A percentile compares a stretch with the other conserved stretches of the same genome.
These are phyloP conservation scores for Cucurbita argyrosperma DNA, from an alignment of 306 rosid genomes.

Conservation along the genomic window DNA sequence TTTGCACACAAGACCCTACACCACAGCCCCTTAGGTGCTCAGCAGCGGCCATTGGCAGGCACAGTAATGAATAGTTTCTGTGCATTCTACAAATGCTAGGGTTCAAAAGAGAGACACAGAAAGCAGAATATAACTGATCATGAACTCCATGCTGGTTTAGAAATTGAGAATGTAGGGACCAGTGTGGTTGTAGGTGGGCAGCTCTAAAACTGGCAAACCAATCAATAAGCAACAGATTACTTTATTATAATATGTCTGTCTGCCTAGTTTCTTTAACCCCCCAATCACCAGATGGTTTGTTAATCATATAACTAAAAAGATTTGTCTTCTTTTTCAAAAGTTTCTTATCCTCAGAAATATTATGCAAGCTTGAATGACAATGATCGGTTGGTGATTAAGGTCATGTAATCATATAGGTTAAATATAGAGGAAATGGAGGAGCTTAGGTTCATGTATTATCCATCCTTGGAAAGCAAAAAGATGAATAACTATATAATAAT, in stretches of 20 bases:
- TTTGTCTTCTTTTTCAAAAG: background rate
- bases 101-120: background rate
- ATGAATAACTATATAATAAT: background rate
- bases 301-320: background rate
- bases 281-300: background rate
- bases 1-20: background rate
- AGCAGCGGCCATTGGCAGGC: background rate
- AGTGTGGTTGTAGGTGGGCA: background rate
- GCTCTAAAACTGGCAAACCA: background rate
- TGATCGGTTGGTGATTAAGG: background rate
- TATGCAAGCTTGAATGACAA: background rate
- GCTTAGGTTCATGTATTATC: slow-evolving; percentile 18
- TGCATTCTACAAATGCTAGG: background rate
- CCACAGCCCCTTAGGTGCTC: slow-evolving; percentile 5
- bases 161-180: background rate
- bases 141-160: background rate
- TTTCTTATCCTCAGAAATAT: background rate
- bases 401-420: background rate
- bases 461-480: slow-evolving; percentile 8
- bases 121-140: background rate
- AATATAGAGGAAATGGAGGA: background rate
- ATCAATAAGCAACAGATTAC: slow-evolving; percentile 3
- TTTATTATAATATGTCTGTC: background rate
- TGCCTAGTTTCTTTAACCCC: background rate
- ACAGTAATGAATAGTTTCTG: background rate